phyloP scores from a whole-genome alignment of 441 rosid species.

The Cnidoscolus chayamansa region DNA sequence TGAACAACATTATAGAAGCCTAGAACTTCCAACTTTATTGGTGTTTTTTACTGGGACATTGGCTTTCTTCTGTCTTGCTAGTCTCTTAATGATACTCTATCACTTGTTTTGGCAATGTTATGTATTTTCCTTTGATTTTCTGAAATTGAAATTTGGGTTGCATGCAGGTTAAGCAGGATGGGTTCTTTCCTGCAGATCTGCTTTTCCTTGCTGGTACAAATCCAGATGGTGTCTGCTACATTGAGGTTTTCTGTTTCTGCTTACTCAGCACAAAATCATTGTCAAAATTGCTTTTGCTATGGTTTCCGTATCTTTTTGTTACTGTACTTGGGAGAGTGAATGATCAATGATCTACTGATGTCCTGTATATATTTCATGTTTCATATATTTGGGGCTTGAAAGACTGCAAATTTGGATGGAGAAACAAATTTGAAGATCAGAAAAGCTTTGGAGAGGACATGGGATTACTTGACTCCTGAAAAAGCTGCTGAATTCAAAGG shows the following conservation, averaged over 20 bases:
- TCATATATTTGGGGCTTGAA: constrained; percentile 27
- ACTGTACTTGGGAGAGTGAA: neutral
- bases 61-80: neutral
- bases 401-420: constrained; percentile 99
- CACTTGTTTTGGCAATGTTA: neutral
- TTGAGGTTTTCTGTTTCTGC: constrained; percentile 56
- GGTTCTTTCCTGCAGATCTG: constrained; percentile 94
- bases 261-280: neutral
- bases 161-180: constrained; percentile 89
- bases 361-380: constrained; percentile 4
- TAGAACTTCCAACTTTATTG: neutral
- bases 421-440: constrained; percentile 99
- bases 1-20: constrained; percentile 1
- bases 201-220: constrained; percentile 90
- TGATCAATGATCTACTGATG: constrained; percentile 12
- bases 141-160: constrained; percentile 19
- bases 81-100: neutral
- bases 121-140: neutral
- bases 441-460: constrained; percentile 95
- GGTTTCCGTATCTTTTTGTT: constrained; percentile 1
- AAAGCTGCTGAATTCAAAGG: constrained; percentile 92
- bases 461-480: constrained; percentile 93
- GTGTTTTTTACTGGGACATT: constrained; percentile 1
- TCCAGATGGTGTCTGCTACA: constrained; percentile 92
- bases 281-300: neutral